Evolutionary conservation across 1,284 basidiomycete species (phyloP).

Genomic region (Amylostereum areolatum): DNA sequence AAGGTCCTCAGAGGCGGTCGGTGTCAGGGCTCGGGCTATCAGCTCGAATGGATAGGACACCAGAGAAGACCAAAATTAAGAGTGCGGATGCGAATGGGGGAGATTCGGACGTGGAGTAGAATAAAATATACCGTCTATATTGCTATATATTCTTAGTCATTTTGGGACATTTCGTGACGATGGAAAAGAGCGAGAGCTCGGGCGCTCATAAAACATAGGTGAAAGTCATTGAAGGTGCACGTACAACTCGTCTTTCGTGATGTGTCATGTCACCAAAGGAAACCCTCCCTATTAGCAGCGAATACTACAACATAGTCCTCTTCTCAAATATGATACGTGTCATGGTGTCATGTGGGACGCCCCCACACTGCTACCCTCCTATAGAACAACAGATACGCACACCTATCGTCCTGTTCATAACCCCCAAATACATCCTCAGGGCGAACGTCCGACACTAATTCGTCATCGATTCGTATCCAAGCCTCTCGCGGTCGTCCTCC

Average conservation of each 20-base stretch:
- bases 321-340: no score
- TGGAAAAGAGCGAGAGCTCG: no score
- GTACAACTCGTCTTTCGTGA: no score
- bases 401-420: constrained; percentile 56
- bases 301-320: no score
- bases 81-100: not conserved
- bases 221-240: no score
- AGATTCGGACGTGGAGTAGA: not conserved
- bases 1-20: not conserved
- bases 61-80: not conserved
- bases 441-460: constrained; percentile 76
- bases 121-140: no score
- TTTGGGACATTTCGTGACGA: no score
- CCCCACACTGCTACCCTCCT: constrained; percentile 27
- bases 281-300: no score
- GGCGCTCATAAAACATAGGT: no score
- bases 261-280: no score
- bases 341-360: no score
- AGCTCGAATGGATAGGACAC: not conserved
- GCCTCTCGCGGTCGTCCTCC: constrained; percentile 42
- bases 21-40: not conserved
- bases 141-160: no score
- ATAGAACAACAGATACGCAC: constrained; percentile 91
- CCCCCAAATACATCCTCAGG: constrained; percentile 73
- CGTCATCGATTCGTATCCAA: constrained; percentile 95